phyloP scores from a whole-genome alignment of 805 yeast genomes.

The Saccharomycopsis fibuligera region DNA sequence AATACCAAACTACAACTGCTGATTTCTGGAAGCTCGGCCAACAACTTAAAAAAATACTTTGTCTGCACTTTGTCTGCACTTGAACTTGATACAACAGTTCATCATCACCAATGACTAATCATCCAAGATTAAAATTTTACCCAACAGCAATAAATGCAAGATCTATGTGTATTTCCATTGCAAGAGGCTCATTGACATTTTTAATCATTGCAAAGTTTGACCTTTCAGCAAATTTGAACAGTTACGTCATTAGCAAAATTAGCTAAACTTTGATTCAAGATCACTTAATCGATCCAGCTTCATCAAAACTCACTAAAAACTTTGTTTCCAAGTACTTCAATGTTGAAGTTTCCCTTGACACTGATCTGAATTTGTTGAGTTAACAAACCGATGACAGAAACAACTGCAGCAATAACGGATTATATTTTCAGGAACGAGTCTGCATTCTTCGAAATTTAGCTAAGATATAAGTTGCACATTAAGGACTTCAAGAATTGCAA shows the following conservation, averaged over 20 bases:
- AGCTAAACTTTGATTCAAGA: neutral
- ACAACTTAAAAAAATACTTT: no score
- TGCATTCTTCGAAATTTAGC: slow-evolving; percentile 47
- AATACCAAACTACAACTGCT: no score
- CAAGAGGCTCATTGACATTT: neutral
- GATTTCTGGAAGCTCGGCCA: no score
- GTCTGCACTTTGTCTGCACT: no score
- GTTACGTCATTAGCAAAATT: neutral
- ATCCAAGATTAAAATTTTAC: no score
- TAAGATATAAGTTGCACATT: slow-evolving; percentile 47
- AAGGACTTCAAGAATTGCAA: slow-evolving; percentile 51
- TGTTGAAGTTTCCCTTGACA: slow-evolving; percentile 43
- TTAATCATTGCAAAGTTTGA: neutral
- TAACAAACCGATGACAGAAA: neutral
- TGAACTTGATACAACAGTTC: no score
- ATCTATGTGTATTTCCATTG: neutral
- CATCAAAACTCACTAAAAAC: neutral
- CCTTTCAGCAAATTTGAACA: neutral
- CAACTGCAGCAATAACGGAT: slow-evolving; percentile 19
- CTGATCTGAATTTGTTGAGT: slow-evolving; percentile 26
- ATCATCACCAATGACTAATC: no score
- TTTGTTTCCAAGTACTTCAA: slow-evolving; percentile 35
- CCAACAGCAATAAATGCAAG: no score
- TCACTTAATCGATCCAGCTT: neutral
- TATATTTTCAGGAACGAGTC: slow-evolving; percentile 52